phyloP scores from a whole-genome alignment of 495 filamentous ascomycete genomes.

The Trichoderma asperelloides region DNA sequence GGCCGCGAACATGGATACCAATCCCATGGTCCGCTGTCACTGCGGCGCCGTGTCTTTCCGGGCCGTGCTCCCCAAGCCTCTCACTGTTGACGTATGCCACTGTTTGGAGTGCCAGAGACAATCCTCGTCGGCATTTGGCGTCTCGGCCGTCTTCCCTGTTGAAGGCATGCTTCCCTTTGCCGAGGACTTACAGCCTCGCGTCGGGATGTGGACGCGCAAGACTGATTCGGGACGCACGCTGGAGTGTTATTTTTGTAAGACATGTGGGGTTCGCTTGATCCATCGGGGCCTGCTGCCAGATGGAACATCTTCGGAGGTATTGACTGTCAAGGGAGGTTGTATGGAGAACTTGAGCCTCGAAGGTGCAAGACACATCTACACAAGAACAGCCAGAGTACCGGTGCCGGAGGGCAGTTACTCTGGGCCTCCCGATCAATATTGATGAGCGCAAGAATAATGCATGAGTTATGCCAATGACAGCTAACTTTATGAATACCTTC shows the following conservation, averaged over 20 bases:
- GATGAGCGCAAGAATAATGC: background rate
- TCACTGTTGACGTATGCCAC: conserved; percentile 48
- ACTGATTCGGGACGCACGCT: conserved; percentile 32
- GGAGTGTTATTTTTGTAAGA: conserved; percentile 46
- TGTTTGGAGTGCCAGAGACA: conserved; percentile 53
- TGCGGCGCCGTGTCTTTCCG: conserved; percentile 42
- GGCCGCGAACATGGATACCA: background rate
- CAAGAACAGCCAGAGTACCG: conserved; percentile 34
- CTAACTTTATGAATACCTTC: background rate
- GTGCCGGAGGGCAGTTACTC: conserved; percentile 37
- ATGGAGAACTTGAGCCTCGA: conserved; percentile 33
- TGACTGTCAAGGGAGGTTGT: conserved; percentile 45
- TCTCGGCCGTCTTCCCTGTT: conserved; percentile 38
- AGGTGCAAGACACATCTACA: conserved; percentile 33
- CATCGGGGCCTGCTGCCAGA: conserved; percentile 35
- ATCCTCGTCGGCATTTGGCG: conserved; percentile 49
- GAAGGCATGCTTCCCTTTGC: conserved; percentile 41
- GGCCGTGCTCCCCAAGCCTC: conserved; percentile 31
- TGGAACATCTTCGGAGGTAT: conserved; percentile 21
- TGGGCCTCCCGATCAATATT: conserved; percentile 1
- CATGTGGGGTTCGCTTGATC: conserved; percentile 40
- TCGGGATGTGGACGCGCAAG: conserved; percentile 31
- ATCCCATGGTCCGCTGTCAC: conserved; percentile 35
- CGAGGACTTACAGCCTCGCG: conserved; percentile 18
- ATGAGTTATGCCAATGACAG: background rate